phyloP scores from a whole-genome alignment of 257 asterid species.

The Solanum lycopersicoides region DNA sequence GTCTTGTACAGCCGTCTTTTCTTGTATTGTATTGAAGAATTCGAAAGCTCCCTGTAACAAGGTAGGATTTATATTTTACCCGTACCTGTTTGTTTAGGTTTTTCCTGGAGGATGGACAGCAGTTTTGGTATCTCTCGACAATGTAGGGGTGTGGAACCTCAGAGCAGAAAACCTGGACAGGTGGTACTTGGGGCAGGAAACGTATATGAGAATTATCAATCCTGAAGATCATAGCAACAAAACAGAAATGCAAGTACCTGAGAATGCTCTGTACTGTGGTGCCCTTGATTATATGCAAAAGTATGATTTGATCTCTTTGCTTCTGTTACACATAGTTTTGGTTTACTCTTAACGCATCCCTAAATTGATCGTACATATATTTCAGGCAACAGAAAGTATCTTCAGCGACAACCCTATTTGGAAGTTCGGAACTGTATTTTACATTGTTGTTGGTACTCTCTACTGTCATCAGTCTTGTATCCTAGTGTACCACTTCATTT shows the following conservation, averaged over 20 bases:
- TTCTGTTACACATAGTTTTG: not conserved
- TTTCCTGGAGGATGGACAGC: slow-evolving; percentile 96
- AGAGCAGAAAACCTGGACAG: slow-evolving; percentile 87
- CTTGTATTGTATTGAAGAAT: not conserved
- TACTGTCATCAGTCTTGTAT: not conserved
- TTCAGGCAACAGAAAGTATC: slow-evolving; percentile 58
- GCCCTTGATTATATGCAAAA: slow-evolving; percentile 57
- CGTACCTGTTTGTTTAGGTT: slow-evolving; percentile 27
- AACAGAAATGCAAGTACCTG: slow-evolving; percentile 78
- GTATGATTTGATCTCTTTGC: slow-evolving; percentile 17
- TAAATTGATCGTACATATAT: not conserved
- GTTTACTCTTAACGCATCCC: not conserved
- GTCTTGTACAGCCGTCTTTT: not conserved
- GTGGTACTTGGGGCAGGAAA: slow-evolving; percentile 99
- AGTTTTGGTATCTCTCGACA: slow-evolving; percentile 60
- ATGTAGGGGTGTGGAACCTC: slow-evolving; percentile 91
- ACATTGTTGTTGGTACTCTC: slow-evolving; percentile 18
- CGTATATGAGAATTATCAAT: slow-evolving; percentile 73
- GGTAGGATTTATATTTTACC: not conserved
- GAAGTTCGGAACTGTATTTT: slow-evolving; percentile 15
- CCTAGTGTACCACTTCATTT: not conserved
- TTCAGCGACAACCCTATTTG: slow-evolving; percentile 19
- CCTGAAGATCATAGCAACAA: slow-evolving; percentile 62
- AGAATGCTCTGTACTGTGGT: slow-evolving; percentile 87
- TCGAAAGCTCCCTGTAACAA: not conserved